Evolutionary conservation across 2,329 filamentous ascomycete genomes (phyloP).

Genomic region (Cadophora luteo-olivacea): DNA sequence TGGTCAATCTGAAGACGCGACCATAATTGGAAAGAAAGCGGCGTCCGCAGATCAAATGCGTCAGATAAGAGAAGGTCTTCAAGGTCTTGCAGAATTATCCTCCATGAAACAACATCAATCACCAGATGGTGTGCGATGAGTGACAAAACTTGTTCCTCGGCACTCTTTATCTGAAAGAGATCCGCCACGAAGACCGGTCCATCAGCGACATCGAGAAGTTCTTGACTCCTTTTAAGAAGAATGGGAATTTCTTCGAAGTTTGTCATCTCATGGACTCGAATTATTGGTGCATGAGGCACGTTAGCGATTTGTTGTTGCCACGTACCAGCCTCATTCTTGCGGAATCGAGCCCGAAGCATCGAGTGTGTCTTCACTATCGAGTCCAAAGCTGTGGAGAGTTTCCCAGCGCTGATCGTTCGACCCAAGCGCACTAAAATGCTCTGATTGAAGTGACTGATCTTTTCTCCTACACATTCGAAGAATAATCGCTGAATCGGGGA

Average conservation of each 20-base stretch:
- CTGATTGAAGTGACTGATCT: slow-evolving; percentile 45
- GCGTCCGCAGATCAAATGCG: slow-evolving; percentile 27
- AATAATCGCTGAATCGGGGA: slow-evolving; percentile 42
- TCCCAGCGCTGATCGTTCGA: background rate
- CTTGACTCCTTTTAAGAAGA: background rate
- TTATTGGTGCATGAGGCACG: background rate
- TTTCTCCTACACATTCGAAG: slow-evolving; percentile 31
- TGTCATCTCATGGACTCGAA: background rate
- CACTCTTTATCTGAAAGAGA: background rate
- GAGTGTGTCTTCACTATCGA: background rate
- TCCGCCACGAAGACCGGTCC: background rate
- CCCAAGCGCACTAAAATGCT: background rate
- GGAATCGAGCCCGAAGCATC: background rate
- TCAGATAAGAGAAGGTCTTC: slow-evolving; percentile 39
- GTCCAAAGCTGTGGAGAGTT: background rate
- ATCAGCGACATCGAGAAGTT: background rate
- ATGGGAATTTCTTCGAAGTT: background rate
- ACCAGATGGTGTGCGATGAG: slow-evolving; percentile 39
- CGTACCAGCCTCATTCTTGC: background rate
- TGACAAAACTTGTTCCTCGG: slow-evolving; percentile 24
- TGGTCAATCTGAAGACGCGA: background rate
- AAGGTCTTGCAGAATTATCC: slow-evolving; percentile 47
- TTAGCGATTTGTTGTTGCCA: background rate
- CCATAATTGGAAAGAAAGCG: background rate
- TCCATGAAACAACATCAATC: slow-evolving; percentile 49